Base-by-base conservation (phyloP, 306 rosid genomes). In the Gastrolobium villosum region DNA sequence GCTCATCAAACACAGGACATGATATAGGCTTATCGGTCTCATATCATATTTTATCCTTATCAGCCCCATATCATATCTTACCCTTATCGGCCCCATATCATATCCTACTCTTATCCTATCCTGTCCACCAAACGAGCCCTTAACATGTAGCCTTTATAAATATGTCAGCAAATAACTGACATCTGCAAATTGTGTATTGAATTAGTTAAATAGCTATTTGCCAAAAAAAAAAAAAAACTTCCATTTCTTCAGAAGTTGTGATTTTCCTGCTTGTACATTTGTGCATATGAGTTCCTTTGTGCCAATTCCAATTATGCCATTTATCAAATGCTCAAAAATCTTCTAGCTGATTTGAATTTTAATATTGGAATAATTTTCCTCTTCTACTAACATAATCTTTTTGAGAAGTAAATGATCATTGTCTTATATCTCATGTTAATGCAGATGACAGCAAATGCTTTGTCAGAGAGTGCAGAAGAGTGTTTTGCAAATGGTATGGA, bases 401-500 rank as follows among this genome's bases (percentile, higher is more conserved):
- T 65, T 64, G 71, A 28, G 52, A 55, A n/a, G 72, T 41, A 14
- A 36, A 74, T 70, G 35, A 64, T 65, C 1, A 41, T 41, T 71
- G 37, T n/a, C 39, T 49, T 48, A 39, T 41, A 37, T 54, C 8
- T 60, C 62, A 44, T 73, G 8, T 37, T 14, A 52, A 57, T 84
- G 85, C 92, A 93, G 97, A 89, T 93, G 97, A 93, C 98, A 50
- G 96, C 98, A 49, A 91, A 93, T 78, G 84, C 98, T 64, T 75
- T 90, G 81, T 83, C 92, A 10, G 98, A 93, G 81, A 93, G 98
- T 68, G 97, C 98, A 4, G 98, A 88, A 6, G 98, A 91, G 85
- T 93, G 98, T 60, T 91, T 75, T 41, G 90, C 90, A 73, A 86
- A 87, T 64, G 98, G 98, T 9, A 91, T 93, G 98, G 98, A 93